These are phyloP conservation scores for Botrytis porri DNA, from an alignment of 2,329 filamentous ascomycete genomes.

Conservation along the genomic window DNA sequence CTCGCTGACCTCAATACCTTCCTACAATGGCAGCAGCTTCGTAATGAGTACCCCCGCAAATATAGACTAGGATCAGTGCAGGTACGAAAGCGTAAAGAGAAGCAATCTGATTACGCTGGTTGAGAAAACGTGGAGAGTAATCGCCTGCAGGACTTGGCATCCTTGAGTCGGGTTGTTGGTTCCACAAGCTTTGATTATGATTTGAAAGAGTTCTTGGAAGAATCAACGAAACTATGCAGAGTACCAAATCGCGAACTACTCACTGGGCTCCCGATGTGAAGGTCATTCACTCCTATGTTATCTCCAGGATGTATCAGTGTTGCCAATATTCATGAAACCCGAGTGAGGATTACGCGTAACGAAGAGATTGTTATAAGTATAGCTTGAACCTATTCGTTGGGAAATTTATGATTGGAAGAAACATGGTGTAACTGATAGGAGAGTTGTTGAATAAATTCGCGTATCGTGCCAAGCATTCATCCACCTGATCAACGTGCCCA, in stretches of 20 bases:
- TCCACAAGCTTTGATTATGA: too few relatives aligned
- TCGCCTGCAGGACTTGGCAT: conserved; percentile 8
- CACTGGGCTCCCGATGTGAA: neutral
- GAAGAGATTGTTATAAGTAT: neutral
- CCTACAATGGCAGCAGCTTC: neutral
- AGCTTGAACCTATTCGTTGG: neutral
- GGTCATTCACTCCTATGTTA: neutral
- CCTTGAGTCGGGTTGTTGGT: neutral
- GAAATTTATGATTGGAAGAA: neutral
- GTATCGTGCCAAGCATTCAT: conserved; percentile 7
- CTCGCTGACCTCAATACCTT: neutral
- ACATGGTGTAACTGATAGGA: neutral
- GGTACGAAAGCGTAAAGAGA: neutral
- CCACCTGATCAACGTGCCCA: conserved; percentile 1
- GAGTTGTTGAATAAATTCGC: conserved; percentile 4
- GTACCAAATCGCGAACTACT: neutral
- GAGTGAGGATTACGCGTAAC: neutral
- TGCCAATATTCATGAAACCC: neutral
- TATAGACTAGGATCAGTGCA: neutral
- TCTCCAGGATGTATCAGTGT: neutral
- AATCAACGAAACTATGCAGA: neutral
- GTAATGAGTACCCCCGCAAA: neutral
- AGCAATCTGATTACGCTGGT: neutral
- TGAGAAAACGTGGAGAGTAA: neutral
- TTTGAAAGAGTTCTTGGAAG: neutral